A percentile compares a stretch with the other conserved stretches of the same genome.
Evolutionary conservation across 2,329 filamentous ascomycete genomes (phyloP).

Genomic region (Apiospora malaysiana): DNA sequence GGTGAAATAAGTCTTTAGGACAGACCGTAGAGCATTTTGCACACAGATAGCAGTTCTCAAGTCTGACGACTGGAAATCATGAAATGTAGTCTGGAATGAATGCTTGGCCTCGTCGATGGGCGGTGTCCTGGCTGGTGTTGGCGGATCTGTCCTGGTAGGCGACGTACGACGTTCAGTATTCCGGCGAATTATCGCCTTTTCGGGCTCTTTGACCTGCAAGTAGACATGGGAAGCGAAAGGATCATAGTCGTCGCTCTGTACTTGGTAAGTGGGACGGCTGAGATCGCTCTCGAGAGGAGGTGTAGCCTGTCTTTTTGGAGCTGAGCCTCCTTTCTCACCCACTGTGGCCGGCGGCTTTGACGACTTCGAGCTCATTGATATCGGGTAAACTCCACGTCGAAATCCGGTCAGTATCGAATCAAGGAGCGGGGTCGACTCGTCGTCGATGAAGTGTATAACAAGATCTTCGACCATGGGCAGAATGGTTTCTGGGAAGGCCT

Average conservation of each 20-base stretch:
- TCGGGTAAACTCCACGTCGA: not conserved
- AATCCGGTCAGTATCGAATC: not conserved
- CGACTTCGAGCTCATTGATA: not conserved
- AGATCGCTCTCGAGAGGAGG: not conserved
- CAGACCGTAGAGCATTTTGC: conserved; percentile 62
- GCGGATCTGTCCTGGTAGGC: conserved; percentile 17
- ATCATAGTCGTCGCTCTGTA: conserved; percentile 45
- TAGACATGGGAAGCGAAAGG: conserved; percentile 47
- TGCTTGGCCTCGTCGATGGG: conserved; percentile 43
- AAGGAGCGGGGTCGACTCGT: conserved; percentile 3
- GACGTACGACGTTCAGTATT: conserved; percentile 21
- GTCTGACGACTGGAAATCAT: conserved; percentile 48
- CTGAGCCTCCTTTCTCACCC: not conserved
- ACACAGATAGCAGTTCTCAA: conserved; percentile 56
- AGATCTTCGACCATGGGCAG: conserved; percentile 62
- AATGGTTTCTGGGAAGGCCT: conserved; percentile 47
- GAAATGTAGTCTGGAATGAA: conserved; percentile 45
- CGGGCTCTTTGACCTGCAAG: conserved; percentile 18
- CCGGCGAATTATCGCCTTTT: conserved; percentile 12
- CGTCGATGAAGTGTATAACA: conserved; percentile 57
- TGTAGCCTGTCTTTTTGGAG: not conserved
- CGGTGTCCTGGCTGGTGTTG: conserved; percentile 42
- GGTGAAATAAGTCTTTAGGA: conserved; percentile 58
- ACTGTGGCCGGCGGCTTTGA: not conserved
- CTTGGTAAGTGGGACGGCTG: not conserved